A percentile compares a stretch with the other conserved stretches of the same genome.
These are phyloP conservation scores for Trichophyton rubrum DNA, from an alignment of 2,329 filamentous ascomycete species.

Conservation along the genomic window DNA sequence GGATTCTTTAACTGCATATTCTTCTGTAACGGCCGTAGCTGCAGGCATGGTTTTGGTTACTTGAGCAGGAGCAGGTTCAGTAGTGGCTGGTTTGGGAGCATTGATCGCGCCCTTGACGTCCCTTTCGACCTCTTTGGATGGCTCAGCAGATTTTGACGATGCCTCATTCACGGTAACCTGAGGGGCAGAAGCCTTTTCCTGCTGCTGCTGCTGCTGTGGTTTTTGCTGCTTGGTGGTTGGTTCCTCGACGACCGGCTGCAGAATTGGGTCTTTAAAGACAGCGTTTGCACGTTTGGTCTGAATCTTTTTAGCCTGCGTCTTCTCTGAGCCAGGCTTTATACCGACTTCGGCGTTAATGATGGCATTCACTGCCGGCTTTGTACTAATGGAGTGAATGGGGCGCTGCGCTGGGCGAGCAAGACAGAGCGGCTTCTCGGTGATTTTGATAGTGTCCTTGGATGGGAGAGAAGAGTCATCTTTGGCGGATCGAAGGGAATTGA, in stretches of 20 bases:
- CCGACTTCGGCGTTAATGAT: neutral
- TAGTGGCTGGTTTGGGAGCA: neutral
- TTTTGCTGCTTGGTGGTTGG: neutral
- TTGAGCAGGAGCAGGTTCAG: neutral
- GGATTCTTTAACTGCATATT: neutral
- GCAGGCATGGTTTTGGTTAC: neutral
- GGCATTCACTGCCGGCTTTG: neutral
- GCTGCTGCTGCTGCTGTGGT: neutral
- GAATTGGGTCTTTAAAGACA: slow-evolving; percentile 5
- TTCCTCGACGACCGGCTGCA: slow-evolving; percentile 2
- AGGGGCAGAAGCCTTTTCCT: neutral
- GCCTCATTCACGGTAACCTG: neutral
- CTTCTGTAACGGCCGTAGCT: neutral
- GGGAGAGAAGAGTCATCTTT: slow-evolving; percentile 47
- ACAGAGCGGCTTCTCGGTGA: slow-evolving; percentile 28
- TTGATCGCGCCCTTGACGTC: neutral
- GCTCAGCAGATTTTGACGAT: neutral
- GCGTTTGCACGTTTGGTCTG: slow-evolving; percentile 43
- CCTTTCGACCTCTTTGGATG: neutral
- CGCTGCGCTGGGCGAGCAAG: slow-evolving; percentile 51
- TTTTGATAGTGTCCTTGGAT: slow-evolving; percentile 33
- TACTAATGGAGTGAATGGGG: slow-evolving; percentile 22
- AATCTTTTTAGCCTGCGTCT: slow-evolving; percentile 29
- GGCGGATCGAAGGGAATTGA: slow-evolving; percentile 21
- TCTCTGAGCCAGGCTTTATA: slow-evolving; percentile 21